Percentiles rank a stretch among this genome's conserved stretches.
Conservation (phyloP, 768 basidiomycete species). For the Tephrocybe rancida region DNA sequence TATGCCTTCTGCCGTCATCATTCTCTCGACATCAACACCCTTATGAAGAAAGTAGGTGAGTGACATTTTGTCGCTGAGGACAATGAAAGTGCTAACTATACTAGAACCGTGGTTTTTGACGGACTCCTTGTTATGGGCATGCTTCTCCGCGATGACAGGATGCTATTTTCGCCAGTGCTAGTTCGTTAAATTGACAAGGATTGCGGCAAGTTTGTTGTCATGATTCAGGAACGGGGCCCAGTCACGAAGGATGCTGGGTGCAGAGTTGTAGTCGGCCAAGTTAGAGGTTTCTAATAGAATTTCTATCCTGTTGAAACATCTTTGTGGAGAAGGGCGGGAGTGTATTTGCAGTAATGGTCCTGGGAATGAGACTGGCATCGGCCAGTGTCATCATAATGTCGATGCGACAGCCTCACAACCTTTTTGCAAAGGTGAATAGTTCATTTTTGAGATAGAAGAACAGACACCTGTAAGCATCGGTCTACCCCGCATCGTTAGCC, state of each 20-base stretch:
- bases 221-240: constrained; percentile 32
- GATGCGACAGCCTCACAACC: constrained; percentile 27
- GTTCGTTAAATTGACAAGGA: constrained; percentile 30
- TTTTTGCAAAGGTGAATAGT: constrained; percentile 28
- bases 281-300: too few species aligned
- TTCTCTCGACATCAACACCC: constrained; percentile 1
- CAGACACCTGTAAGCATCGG: constrained; percentile 33
- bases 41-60: neutral
- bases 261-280: constrained; percentile 23
- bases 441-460: constrained; percentile 36
- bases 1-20: neutral
- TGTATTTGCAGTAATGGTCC: constrained; percentile 23
- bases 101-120: constrained; percentile 18
- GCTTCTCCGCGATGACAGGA: constrained; percentile 3
- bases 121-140: neutral
- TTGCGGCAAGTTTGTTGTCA: constrained; percentile 24
- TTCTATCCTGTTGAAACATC: constrained; percentile 32
- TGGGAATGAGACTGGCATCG: constrained; percentile 36
- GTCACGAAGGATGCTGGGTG: constrained; percentile 24
- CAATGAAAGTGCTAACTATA: constrained; percentile 12
- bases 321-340: constrained; percentile 25
- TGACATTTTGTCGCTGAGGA: neutral
- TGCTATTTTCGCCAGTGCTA: constrained; percentile 29
- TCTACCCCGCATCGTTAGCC: constrained; percentile 30
- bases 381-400: constrained; percentile 28